Percentiles rank a stretch among this genome's conserved stretches.
Conservation (phyloP, 768 basidiomycete species). For the Botryobasidium botryosum region DNA sequence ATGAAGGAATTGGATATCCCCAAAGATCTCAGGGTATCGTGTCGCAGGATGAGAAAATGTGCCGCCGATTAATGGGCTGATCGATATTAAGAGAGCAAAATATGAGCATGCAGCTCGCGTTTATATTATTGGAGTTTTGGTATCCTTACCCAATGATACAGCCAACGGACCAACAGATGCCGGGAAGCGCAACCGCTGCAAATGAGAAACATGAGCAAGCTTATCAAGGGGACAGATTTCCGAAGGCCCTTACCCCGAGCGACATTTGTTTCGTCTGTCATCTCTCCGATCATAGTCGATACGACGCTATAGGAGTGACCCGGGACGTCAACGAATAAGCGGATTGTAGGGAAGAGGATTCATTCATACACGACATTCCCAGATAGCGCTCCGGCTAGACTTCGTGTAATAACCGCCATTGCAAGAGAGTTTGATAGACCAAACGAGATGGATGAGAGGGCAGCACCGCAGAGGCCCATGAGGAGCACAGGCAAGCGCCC, state of each 20-base stretch:
- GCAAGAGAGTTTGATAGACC: conserved; percentile 4
- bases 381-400: conserved; percentile 6
- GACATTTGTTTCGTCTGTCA: conserved; percentile 11
- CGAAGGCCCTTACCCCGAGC: conserved; percentile 8
- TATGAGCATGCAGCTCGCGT: too few species aligned
- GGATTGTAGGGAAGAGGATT: not conserved
- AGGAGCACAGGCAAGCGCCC: conserved; percentile 10
- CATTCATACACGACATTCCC: conserved; percentile 7
- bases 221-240: too few species aligned
- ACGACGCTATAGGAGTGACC: not conserved
- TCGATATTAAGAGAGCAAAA: too few species aligned
- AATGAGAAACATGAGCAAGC: not conserved
- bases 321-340: not conserved
- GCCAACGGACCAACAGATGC: conserved; percentile 7
- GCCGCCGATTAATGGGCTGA: conserved; percentile 8
- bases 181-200: conserved; percentile 9
- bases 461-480: conserved; percentile 8
- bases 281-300: conserved; percentile 10
- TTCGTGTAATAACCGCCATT: conserved; percentile 4
- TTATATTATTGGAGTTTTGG: too few species aligned
- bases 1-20: not conserved
- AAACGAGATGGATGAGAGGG: conserved; percentile 3
- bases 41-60: conserved; percentile 8
- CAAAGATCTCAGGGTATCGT: conserved; percentile 7
- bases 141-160: conserved; percentile 9